Conservation (phyloP, 2,329 filamentous ascomycete species). For the Endoconidiophora polonica region DNA sequence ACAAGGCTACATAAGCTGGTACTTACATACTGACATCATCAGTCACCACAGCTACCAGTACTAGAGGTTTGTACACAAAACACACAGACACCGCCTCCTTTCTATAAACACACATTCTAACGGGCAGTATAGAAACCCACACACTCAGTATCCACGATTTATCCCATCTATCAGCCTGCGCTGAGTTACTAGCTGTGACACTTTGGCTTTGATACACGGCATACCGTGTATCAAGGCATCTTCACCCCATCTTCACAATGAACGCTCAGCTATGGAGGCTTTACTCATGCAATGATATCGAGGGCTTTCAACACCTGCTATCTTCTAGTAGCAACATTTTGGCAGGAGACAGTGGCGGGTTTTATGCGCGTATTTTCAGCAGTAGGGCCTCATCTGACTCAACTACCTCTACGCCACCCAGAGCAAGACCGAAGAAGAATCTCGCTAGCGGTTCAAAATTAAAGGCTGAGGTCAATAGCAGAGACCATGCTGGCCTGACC, state of each 20-base stretch:
- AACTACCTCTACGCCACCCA: neutral
- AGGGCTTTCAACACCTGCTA: conserved; percentile 53
- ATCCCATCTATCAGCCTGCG: no score
- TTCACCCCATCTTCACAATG: conserved; percentile 45
- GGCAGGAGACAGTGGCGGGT: conserved; percentile 20
- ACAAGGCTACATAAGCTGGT: no score
- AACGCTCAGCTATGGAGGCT: conserved; percentile 94
- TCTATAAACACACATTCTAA: no score
- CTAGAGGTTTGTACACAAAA: no score
- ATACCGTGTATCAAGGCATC: conserved; percentile 11
- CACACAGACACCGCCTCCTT: no score
- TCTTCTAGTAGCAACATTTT: neutral
- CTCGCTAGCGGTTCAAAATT: conserved; percentile 26
- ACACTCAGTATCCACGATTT: no score
- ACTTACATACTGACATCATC: no score
- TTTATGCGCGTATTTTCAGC: conserved; percentile 21
- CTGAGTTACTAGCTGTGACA: no score
- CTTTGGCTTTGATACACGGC: no score
- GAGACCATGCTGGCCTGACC: conserved; percentile 67
- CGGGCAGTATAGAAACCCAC: no score
- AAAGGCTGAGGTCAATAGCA: conserved; percentile 64
- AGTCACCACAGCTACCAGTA: no score
- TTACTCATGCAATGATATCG: conserved; percentile 96
- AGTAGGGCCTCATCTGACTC: neutral
- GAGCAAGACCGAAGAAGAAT: conserved; percentile 34